Base-by-base conservation (phyloP, 2,329 filamentous ascomycete genomes). In the Lachnellula occidentalis region DNA sequence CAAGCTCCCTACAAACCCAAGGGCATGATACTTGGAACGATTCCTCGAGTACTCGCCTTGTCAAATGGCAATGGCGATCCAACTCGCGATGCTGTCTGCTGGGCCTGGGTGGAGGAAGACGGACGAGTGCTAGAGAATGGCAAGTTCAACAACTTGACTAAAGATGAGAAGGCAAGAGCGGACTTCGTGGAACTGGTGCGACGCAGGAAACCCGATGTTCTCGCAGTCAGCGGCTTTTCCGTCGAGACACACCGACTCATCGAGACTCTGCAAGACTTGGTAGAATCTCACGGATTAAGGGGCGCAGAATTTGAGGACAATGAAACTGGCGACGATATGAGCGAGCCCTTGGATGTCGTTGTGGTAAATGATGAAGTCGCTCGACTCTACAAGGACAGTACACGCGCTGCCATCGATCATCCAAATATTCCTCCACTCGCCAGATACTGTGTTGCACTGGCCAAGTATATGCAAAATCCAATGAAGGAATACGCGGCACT, bases 361-460 rank as follows among this genome's bases (percentile, higher is more conserved):
- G 83, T 96, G 52, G 88, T 96, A 58, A 96, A 97, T 64, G 94
- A 99, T 65, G 94, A 99, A 73, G 91, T 96, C 48, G 94, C 94
- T n/a, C 85, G 94, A 45, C 80, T 97, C 4, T 99, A 96, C 74
- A 92, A 96, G 72, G 90, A 91, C 65, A 96, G 91, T 69, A 82
- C 86, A 14, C 84, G 92, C 42, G 92, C 88, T 11, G 77, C 81
- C 48, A 75, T 81, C 11, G 92, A 97, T 59, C 90, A 96, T 67
- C 91, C 94, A 5, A 86, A 85, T 12, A 78, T 95, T 31, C 81
- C 83, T 51, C 83, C 90, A 6, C 77, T 96, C 50, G 89, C 87
- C 1, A 83, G 90, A 64, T 99, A 99, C 73, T 96, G 92, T 69
- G 85, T 96, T 61, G 92, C 86, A 27, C 75, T 99, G 39, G 92